phyloP scores from a whole-genome alignment of 1,139 yeast genomes.

The Hyphopichia pseudoburtonii region DNA sequence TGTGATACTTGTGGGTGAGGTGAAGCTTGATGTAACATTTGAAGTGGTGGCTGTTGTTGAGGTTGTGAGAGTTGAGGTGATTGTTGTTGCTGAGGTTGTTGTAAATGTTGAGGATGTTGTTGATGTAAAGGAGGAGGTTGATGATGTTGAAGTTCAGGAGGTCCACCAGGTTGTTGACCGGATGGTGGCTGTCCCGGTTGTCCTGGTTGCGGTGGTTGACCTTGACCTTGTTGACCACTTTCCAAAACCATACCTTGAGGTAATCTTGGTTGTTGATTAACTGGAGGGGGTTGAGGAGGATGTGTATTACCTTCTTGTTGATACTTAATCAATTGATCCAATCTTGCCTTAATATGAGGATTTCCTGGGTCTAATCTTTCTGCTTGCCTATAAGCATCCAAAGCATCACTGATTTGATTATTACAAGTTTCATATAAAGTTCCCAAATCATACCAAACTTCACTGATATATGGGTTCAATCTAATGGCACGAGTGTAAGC shows the following conservation, averaged over 20 bases:
- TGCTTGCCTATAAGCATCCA: slow-evolving; percentile 96
- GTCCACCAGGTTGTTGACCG: slow-evolving; percentile 21
- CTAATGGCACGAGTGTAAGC: slow-evolving; percentile 97
- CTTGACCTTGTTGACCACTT: slow-evolving; percentile 37
- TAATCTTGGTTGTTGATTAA: slow-evolving; percentile 57
- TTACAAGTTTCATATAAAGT: slow-evolving; percentile 96
- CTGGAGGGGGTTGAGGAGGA: slow-evolving; percentile 68
- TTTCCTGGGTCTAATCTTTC: slow-evolving; percentile 93
- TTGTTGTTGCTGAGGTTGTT: slow-evolving; percentile 8
- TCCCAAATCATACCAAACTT: slow-evolving; percentile 98
- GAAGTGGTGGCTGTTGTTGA: slow-evolving; percentile 9
- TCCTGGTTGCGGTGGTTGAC: slow-evolving; percentile 14
- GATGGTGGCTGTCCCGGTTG: slow-evolving; percentile 26
- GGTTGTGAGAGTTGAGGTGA: slow-evolving; percentile 8
- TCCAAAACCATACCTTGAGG: slow-evolving; percentile 63
- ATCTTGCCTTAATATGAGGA: slow-evolving; percentile 89
- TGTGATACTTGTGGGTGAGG: slow-evolving; percentile 15
- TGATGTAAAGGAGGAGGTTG: slow-evolving; percentile 12
- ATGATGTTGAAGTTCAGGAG: background rate
- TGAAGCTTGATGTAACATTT: slow-evolving; percentile 8
- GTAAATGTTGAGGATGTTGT: slow-evolving; percentile 12
- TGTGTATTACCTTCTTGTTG: slow-evolving; percentile 73
- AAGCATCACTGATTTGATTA: slow-evolving; percentile 90
- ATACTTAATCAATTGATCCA: slow-evolving; percentile 77
- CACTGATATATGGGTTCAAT: slow-evolving; percentile 91